Conservation (phyloP, 768 basidiomycete species). For the Mycena galopus region DNA sequence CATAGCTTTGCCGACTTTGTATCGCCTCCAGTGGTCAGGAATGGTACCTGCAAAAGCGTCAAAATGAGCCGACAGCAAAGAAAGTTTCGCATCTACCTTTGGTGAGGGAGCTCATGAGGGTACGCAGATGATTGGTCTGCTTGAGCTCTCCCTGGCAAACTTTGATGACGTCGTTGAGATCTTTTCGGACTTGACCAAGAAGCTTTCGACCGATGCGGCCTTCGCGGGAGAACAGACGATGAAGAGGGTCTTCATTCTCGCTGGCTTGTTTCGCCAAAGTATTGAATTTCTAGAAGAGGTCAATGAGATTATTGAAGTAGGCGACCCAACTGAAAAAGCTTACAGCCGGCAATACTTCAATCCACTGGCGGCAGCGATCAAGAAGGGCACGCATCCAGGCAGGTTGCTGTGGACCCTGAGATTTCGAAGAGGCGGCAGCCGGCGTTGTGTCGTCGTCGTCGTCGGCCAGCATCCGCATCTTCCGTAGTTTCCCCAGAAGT, state of each 20-base stretch:
- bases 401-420: conserved; percentile 81
- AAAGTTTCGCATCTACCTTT: conserved; percentile 76
- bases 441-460: conserved; percentile 80
- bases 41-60: conserved; percentile 74
- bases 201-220: conserved; percentile 84
- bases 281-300: conserved; percentile 66
- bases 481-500: conserved; percentile 87
- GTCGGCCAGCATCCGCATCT: conserved; percentile 91
- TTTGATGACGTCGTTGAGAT: conserved; percentile 84
- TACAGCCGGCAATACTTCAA: conserved; percentile 81
- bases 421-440: conserved; percentile 68
- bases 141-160: conserved; percentile 91
- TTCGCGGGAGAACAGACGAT: conserved; percentile 91
- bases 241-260: conserved; percentile 87
- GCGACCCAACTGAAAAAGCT: conserved; percentile 39
- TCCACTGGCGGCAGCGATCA: conserved; percentile 89
- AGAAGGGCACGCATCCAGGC: conserved; percentile 94
- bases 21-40: conserved; percentile 88
- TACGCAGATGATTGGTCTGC: conserved; percentile 96
- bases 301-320: conserved; percentile 26
- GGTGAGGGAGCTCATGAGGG: conserved; percentile 88
- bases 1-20: conserved; percentile 88
- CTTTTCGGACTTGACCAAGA: conserved; percentile 82
- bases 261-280: conserved; percentile 72
- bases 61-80: conserved; percentile 12